These are phyloP conservation scores for Pestalotiopsis sp. DNA, from an alignment of 2,329 filamentous ascomycete genomes.

Conservation along the genomic window DNA sequence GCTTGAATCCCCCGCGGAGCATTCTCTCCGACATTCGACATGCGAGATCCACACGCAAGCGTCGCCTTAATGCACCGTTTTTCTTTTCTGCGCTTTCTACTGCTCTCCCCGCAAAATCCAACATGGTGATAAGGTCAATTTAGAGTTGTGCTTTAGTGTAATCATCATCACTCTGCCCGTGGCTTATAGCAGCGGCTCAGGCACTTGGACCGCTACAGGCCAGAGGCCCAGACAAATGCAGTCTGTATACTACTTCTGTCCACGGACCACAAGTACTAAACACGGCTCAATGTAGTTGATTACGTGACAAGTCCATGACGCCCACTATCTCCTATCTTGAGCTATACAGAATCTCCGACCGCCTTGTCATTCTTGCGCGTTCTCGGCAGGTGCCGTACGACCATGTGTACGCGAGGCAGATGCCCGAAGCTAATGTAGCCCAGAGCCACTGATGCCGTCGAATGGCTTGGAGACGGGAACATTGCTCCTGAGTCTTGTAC, in stretches of 20 bases:
- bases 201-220: neutral
- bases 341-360: neutral
- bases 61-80: neutral
- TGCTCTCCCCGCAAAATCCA: neutral
- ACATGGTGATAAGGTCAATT: neutral
- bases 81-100: neutral
- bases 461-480: neutral
- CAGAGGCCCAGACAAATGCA: neutral
- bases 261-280: neutral
- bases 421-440: neutral
- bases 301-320: neutral
- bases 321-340: neutral
- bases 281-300: neutral
- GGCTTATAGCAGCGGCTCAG: neutral
- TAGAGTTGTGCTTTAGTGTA: neutral
- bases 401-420: neutral
- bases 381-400: neutral
- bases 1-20: neutral
- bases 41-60: neutral
- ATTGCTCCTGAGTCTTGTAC: neutral
- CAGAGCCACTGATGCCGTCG: neutral
- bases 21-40: neutral
- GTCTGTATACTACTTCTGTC: too few relatives aligned
- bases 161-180: constrained; percentile 1
- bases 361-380: neutral